phyloP scores from a whole-genome alignment of 1,284 basidiomycete genomes.

The Ustilago cynodontis region DNA sequence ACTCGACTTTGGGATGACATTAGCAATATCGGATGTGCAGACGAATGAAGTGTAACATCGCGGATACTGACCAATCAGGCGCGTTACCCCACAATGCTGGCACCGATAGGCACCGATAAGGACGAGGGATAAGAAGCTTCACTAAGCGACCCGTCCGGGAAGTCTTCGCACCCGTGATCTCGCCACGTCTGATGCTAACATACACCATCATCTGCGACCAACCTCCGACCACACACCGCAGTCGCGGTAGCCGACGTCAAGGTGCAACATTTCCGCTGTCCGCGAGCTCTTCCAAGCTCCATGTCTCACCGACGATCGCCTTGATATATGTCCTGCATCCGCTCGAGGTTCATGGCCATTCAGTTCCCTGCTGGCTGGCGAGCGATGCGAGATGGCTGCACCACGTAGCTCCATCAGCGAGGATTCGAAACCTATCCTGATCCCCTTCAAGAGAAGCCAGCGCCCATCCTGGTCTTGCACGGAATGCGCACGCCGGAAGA shows the following conservation, averaged over 20 bases:
- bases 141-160: neutral
- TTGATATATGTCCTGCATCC: too few relatives aligned
- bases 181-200: too few relatives aligned
- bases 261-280: neutral
- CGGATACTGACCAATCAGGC: neutral
- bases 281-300: neutral
- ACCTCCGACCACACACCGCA: neutral
- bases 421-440: slow-evolving; percentile 11
- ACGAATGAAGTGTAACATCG: neutral
- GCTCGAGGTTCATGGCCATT: neutral
- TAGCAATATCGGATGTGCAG: neutral
- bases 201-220: neutral
- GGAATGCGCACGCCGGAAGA: slow-evolving; percentile 57
- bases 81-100: neutral
- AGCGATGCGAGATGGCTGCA: slow-evolving; percentile 20
- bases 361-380: neutral
- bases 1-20: too few relatives aligned
- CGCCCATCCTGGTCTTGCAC: slow-evolving; percentile 58
- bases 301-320: neutral
- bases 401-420: slow-evolving; percentile 6
- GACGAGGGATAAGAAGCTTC: neutral
- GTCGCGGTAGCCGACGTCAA: neutral
- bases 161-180: too few relatives aligned
- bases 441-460: slow-evolving; percentile 49
- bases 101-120: neutral